Conservation (phyloP, 148 eudicot species). For the Heliamphora exappendiculata region DNA sequence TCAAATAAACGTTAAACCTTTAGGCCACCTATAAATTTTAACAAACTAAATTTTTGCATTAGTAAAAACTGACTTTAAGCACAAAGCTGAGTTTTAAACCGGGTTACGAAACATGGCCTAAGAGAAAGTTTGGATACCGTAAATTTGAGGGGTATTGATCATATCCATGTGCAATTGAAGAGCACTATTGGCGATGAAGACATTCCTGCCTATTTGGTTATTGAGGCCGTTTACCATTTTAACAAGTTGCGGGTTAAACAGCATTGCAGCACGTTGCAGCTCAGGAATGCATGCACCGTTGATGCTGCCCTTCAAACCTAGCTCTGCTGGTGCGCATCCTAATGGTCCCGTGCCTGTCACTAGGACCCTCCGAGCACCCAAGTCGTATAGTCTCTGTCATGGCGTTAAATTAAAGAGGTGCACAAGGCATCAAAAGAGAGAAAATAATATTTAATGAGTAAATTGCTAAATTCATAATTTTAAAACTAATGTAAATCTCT, state of each 20-base stretch:
- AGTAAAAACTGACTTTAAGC: too few species aligned
- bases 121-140: constrained; percentile 8
- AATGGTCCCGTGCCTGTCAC: constrained; percentile 42
- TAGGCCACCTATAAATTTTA: too few species aligned
- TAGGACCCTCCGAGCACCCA: constrained; percentile 30
- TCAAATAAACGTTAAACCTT: too few species aligned
- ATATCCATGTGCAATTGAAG: constrained; percentile 19
- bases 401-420: too few species aligned
- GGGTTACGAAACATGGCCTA: too few species aligned
- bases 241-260: constrained; percentile 33
- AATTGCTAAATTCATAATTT: too few species aligned
- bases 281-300: constrained; percentile 23
- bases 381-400: constrained; percentile 25
- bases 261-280: constrained; percentile 20
- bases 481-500: too few species aligned
- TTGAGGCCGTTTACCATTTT: constrained; percentile 22
- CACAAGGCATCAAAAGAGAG: too few species aligned
- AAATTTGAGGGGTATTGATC: constrained; percentile 22
- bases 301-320: constrained; percentile 16
- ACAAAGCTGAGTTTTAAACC: too few species aligned
- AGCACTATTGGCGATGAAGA: constrained; percentile 29
- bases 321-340: constrained; percentile 38
- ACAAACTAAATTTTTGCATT: too few species aligned
- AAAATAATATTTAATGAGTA: too few species aligned
- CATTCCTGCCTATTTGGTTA: constrained; percentile 12